Base-by-base conservation (phyloP, 1,284 basidiomycete genomes). In the Macrocystidia cucumis region DNA sequence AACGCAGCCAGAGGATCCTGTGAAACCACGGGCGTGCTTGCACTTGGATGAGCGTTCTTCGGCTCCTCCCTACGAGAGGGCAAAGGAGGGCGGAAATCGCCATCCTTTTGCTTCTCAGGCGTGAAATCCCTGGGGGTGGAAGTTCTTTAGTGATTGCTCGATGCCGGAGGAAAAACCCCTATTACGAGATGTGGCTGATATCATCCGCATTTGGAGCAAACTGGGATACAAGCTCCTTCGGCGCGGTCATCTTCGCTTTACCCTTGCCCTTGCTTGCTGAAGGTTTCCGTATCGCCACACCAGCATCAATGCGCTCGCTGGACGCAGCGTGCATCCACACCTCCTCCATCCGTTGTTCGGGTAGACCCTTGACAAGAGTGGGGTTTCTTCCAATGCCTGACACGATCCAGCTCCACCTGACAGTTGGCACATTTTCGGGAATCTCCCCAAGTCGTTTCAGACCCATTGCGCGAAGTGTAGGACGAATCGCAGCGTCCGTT, bases 1-100 rank as follows among this genome's bases (percentile, higher is more conserved):
- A 79, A 81, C 40, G 74, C 67, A 2, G 69, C 71, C 33, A 84
- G 57, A 1, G 79, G 77, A 47, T 84, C 80, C n/a, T n/a, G n/a
- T n/a, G n/a, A n/a, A n/a, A n/a, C n/a, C n/a, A n/a, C n/a, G n/a
- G n/a, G n/a, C n/a, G n/a, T n/a, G n/a, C n/a, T n/a, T n/a, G n/a
- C n/a, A n/a, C n/a, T n/a, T n/a, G n/a, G n/a, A n/a, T n/a, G n/a
- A n/a, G n/a, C n/a, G n/a, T n/a, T n/a, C n/a, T n/a, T n/a, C n/a
- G n/a, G n/a, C n/a, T n/a, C n/a, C n/a, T n/a, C n/a, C n/a, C n/a
- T n/a, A n/a, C n/a, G n/a, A n/a, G n/a, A n/a, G n/a, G n/a, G n/a
- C n/a, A n/a, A n/a, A n/a, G n/a, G n/a, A n/a, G n/a, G n/a, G n/a
- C n/a, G n/a, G n/a, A n/a, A n/a, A 21, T 35, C 41, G 17, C 16